Evolutionary conservation across 1,284 basidiomycete species (phyloP).

Genomic region (Irpex sp.): DNA sequence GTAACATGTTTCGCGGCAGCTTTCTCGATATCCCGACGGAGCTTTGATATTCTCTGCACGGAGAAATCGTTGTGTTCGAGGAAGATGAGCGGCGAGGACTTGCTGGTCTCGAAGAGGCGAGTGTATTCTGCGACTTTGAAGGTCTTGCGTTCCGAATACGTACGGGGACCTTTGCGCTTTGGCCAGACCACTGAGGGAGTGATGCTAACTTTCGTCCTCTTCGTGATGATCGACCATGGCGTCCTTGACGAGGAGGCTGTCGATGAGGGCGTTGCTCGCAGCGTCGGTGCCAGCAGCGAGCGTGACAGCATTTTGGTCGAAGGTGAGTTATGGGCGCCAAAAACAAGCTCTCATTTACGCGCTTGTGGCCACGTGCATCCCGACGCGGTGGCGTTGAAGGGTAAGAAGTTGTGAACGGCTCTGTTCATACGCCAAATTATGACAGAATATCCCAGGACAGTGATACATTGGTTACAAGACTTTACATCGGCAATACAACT

Average conservation of each 20-base stretch:
- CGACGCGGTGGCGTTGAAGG: too few species aligned
- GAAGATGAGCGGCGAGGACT: constrained; percentile 57
- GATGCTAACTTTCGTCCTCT: constrained; percentile 49
- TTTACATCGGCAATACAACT: neutral
- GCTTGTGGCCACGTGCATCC: neutral
- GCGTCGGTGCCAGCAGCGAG: constrained; percentile 5
- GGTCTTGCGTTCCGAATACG: constrained; percentile 67
- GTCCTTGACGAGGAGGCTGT: neutral
- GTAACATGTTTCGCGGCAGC: constrained; percentile 41
- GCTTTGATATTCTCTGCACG: constrained; percentile 52
- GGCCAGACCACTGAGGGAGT: constrained; percentile 45
- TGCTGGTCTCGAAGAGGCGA: constrained; percentile 50
- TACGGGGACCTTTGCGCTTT: constrained; percentile 46
- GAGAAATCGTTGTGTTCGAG: constrained; percentile 68
- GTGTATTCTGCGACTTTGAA: constrained; percentile 73
- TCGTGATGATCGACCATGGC: constrained; percentile 14
- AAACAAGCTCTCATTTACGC: neutral
- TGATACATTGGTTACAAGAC: neutral
- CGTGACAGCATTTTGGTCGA: constrained; percentile 10
- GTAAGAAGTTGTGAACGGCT: too few species aligned
- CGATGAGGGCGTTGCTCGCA: constrained; percentile 6
- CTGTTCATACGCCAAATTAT: too few species aligned
- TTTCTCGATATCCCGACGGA: constrained; percentile 57
- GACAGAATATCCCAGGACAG: neutral
- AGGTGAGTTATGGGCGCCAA: constrained; percentile 3